phyloP scores from a whole-genome alignment of 495 filamentous ascomycete species.

The Neurospora sp. region DNA sequence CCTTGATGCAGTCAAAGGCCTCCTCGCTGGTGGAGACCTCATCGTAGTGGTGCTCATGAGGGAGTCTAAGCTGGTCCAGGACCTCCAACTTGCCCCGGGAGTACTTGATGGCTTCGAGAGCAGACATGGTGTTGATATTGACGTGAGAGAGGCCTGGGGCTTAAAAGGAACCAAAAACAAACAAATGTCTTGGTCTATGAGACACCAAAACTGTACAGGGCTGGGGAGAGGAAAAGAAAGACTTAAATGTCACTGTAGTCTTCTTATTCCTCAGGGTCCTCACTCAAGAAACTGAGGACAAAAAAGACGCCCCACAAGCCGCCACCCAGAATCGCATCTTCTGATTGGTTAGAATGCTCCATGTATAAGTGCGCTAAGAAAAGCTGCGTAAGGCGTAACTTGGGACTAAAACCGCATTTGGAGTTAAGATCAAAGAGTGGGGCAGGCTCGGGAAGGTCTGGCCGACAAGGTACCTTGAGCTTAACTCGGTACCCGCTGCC shows the following conservation, averaged over 20 bases:
- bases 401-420: background rate
- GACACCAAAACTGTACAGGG: background rate
- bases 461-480: background rate
- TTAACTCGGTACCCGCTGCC: background rate
- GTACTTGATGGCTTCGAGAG: constrained; percentile 83
- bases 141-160: background rate
- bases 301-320: background rate
- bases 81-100: constrained; percentile 65
- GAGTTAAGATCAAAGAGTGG: background rate
- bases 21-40: constrained; percentile 63
- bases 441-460: background rate
- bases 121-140: constrained; percentile 26
- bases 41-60: constrained; percentile 77
- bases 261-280: background rate
- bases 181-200: background rate
- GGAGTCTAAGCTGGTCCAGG: constrained; percentile 81
- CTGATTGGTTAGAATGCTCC: background rate
- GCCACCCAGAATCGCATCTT: background rate
- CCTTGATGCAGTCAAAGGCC: constrained; percentile 84
- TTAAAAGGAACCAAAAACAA: background rate
- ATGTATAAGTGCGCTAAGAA: background rate
- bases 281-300: background rate
- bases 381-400: background rate
- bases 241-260: background rate
- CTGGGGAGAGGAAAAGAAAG: background rate